These are phyloP conservation scores for Cercospora sp. DNA, from an alignment of 2,329 filamentous ascomycete genomes.

Conservation along the genomic window DNA sequence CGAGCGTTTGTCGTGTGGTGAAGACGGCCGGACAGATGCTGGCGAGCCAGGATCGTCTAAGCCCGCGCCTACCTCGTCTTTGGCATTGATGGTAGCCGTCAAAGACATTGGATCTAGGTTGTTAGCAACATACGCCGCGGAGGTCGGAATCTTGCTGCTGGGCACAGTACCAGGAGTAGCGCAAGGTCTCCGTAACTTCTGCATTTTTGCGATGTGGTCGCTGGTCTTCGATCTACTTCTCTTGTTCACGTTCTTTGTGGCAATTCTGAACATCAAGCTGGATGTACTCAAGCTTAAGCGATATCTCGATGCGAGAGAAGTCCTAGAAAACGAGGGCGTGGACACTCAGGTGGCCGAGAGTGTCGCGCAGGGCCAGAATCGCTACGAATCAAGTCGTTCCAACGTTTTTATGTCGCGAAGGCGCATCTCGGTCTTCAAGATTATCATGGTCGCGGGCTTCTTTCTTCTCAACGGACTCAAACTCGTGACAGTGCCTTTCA, in stretches of 20 bases:
- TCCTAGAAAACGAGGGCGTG: slow-evolving; percentile 94
- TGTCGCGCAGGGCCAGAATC: slow-evolving; percentile 74
- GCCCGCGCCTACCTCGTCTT: slow-evolving; percentile 66
- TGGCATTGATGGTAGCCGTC: slow-evolving; percentile 82
- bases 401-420: slow-evolving; percentile 82
- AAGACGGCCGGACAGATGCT: slow-evolving; percentile 20
- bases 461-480: slow-evolving; percentile 88
- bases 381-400: slow-evolving; percentile 68
- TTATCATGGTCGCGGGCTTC: slow-evolving; percentile 92
- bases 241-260: slow-evolving; percentile 96
- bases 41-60: neutral
- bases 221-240: slow-evolving; percentile 92
- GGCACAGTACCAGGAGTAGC: slow-evolving; percentile 94
- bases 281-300: slow-evolving; percentile 98
- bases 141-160: slow-evolving; percentile 79
- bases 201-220: slow-evolving; percentile 96
- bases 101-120: slow-evolving; percentile 89
- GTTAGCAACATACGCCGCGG: slow-evolving; percentile 88
- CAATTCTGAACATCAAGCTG: slow-evolving; percentile 96
- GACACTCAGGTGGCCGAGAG: slow-evolving; percentile 88
- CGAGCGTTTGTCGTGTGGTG: slow-evolving; percentile 61
- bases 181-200: slow-evolving; percentile 94
- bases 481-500: slow-evolving; percentile 85
- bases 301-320: slow-evolving; percentile 87
- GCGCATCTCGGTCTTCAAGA: slow-evolving; percentile 95